Percentiles rank a stretch among this genome's conserved stretches.
Evolutionary conservation across 2,329 filamentous ascomycete genomes (phyloP).

Genomic region (Aspergillus proliferans): DNA sequence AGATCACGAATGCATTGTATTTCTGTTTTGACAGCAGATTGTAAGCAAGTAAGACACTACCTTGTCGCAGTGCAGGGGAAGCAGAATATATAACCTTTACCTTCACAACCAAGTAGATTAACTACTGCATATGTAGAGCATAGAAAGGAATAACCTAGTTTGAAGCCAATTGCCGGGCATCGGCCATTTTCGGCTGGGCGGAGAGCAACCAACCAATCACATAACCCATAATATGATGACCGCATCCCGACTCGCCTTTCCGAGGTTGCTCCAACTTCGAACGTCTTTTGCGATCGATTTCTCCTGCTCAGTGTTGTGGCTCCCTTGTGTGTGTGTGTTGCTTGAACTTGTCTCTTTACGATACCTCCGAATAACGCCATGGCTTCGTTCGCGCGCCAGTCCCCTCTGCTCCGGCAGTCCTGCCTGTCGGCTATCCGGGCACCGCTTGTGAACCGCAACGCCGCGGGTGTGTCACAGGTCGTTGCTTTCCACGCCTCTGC

Average conservation of each 20-base stretch:
- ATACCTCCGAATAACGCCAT: slow-evolving; percentile 20
- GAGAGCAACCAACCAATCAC: slow-evolving; percentile 31
- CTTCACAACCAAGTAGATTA: too few species aligned
- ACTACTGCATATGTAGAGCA: background rate
- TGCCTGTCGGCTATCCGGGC: slow-evolving; percentile 29
- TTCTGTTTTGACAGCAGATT: too few species aligned
- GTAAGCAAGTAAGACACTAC: too few species aligned
- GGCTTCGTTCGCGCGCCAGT: slow-evolving; percentile 37
- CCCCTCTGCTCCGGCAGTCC: slow-evolving; percentile 31
- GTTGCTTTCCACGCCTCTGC: slow-evolving; percentile 83
- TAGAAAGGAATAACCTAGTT: background rate
- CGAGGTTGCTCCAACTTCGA: slow-evolving; percentile 26
- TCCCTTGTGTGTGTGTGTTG: background rate
- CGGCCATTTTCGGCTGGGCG: slow-evolving; percentile 37
- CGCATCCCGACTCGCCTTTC: slow-evolving; percentile 33
- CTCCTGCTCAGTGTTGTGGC: background rate
- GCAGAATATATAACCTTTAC: too few species aligned
- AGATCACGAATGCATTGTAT: too few species aligned
- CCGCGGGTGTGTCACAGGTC: slow-evolving; percentile 44
- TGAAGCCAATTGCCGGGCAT: slow-evolving; percentile 4
- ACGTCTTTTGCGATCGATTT: background rate
- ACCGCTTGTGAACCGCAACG: slow-evolving; percentile 30
- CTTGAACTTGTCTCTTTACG: slow-evolving; percentile 21
- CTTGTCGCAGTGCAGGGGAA: too few species aligned
- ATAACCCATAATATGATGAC: slow-evolving; percentile 30